These are phyloP conservation scores for Panaeolus cyanescens DNA, from an alignment of 768 basidiomycete genomes.

Conservation along the genomic window DNA sequence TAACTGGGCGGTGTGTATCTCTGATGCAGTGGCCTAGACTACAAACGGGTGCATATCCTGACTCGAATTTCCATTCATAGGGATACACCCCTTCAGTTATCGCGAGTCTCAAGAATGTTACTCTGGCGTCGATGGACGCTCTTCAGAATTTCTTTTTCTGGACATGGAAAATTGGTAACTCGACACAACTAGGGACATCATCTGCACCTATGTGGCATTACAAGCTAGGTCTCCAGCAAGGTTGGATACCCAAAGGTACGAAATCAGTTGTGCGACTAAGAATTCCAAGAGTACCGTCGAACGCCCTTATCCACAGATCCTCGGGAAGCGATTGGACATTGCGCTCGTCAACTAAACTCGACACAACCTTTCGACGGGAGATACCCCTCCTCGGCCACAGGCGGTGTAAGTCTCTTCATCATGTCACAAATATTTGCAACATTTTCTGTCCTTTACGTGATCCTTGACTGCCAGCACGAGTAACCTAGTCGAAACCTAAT, in stretches of 20 bases:
- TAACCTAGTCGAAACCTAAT: not conserved
- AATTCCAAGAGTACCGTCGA: not conserved
- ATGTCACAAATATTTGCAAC: not conserved
- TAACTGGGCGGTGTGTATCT: slow-evolving; percentile 41
- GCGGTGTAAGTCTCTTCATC: slow-evolving; percentile 44
- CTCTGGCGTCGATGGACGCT: slow-evolving; percentile 84
- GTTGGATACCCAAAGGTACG: slow-evolving; percentile 82
- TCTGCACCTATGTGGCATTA: slow-evolving; percentile 87
- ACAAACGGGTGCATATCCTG: slow-evolving; percentile 6
- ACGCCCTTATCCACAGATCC: slow-evolving; percentile 33
- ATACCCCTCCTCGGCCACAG: slow-evolving; percentile 70
- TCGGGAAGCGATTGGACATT: slow-evolving; percentile 47
- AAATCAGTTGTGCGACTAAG: slow-evolving; percentile 22
- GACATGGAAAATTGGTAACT: slow-evolving; percentile 94
- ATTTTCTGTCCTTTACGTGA: not conserved
- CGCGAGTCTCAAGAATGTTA: slow-evolving; percentile 60
- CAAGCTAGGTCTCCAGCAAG: slow-evolving; percentile 78
- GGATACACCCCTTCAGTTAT: slow-evolving; percentile 63
- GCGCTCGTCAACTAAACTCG: slow-evolving; percentile 37
- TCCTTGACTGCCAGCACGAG: not conserved
- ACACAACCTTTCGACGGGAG: slow-evolving; percentile 51
- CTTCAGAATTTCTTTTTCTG: slow-evolving; percentile 95
- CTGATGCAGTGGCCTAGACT: not conserved
- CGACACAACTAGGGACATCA: slow-evolving; percentile 65
- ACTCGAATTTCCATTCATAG: slow-evolving; percentile 23